Percentiles rank a stretch among this genome's conserved stretches.
Evolutionary conservation across 176 grass and related monocot species (phyloP).

Genomic region (Thalia dealbata): DNA sequence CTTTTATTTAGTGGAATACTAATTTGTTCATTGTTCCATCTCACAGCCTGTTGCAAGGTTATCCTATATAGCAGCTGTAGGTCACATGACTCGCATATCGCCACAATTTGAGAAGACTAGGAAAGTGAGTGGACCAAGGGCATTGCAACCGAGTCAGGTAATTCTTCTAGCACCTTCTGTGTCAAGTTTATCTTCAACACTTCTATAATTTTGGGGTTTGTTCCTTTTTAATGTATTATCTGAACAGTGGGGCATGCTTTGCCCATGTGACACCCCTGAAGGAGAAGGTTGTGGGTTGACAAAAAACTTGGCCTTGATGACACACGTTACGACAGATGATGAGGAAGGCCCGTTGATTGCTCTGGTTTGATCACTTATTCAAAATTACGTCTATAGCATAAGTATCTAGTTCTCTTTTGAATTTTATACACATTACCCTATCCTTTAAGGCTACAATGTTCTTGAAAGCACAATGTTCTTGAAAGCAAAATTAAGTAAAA

Average conservation of each 20-base stretch:
- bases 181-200: background rate
- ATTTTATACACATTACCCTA: background rate
- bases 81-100: slow-evolving; percentile 94
- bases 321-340: slow-evolving; percentile 92
- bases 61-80: slow-evolving; percentile 87
- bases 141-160: slow-evolving; percentile 97
- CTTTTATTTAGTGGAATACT: background rate
- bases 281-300: slow-evolving; percentile 94
- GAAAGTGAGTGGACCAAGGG: slow-evolving; percentile 96
- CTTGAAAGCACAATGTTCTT: background rate
- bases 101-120: slow-evolving; percentile 95
- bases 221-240: background rate
- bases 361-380: slow-evolving; percentile 46
- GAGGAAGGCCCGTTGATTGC: slow-evolving; percentile 66
- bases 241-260: slow-evolving; percentile 99
- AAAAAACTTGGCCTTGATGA: slow-evolving; percentile 92
- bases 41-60: slow-evolving; percentile 77
- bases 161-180: slow-evolving; percentile 3
- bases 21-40: slow-evolving; percentile 1
- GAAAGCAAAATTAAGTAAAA: background rate
- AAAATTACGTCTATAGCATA: slow-evolving; percentile 12
- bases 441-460: background rate
- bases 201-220: background rate
- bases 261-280: slow-evolving; percentile 97
- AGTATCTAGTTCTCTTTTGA: background rate